A percentile compares a stretch with the other conserved stretches of the same genome.
These are phyloP conservation scores for Corymbia maculata DNA, from an alignment of 345 rosid genomes.

Conservation along the genomic window DNA sequence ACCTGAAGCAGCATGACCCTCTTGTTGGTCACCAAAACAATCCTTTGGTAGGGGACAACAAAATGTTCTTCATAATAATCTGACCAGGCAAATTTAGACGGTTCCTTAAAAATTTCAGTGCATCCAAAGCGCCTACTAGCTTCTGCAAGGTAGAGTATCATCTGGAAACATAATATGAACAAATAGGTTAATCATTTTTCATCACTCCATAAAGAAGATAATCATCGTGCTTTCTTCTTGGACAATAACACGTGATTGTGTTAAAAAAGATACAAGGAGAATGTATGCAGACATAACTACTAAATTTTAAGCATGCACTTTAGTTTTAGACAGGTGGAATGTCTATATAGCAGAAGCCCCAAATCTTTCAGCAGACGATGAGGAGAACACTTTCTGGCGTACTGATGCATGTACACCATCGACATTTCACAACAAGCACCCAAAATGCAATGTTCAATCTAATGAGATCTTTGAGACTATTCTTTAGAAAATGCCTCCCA, in stretches of 20 bases:
- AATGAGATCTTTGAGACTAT: background rate
- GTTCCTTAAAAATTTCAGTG: slow-evolving; percentile 88
- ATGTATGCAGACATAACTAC: background rate
- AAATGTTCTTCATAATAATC: slow-evolving; percentile 88
- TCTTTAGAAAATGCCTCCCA: background rate
- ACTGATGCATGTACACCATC: background rate
- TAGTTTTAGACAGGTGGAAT: background rate
- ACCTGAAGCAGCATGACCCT: slow-evolving; percentile 91
- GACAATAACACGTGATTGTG: background rate
- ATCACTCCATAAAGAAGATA: background rate
- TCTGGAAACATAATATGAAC: slow-evolving; percentile 32
- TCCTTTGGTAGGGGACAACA: slow-evolving; percentile 62
- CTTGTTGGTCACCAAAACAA: slow-evolving; percentile 77
- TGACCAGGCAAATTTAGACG: slow-evolving; percentile 83
- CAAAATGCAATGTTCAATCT: background rate
- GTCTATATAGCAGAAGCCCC: background rate
- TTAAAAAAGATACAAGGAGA: background rate
- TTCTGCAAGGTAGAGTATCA: slow-evolving; percentile 86
- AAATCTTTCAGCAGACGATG: background rate
- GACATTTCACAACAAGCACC: background rate
- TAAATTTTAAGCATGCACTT: background rate
- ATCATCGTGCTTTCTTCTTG: background rate
- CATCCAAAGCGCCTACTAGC: slow-evolving; percentile 87
- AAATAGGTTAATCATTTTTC: background rate
- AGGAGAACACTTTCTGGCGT: background rate